Evolutionary conservation across 2,329 filamentous ascomycete species (phyloP).

Genomic region (Blastomyces emzantsi): DNA sequence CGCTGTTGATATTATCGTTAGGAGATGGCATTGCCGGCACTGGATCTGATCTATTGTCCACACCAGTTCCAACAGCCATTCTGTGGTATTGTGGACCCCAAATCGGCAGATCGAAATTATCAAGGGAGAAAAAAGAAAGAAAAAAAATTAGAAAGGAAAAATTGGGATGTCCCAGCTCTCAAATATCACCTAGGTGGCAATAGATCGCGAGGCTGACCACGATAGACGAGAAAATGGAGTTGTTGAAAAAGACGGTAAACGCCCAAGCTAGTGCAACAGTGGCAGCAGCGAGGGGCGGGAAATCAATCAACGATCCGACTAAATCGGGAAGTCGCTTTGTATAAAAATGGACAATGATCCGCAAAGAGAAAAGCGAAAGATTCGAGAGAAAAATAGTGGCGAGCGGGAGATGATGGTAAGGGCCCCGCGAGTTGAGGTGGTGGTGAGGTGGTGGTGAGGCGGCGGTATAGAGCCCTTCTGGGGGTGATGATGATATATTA

Average conservation of each 20-base stretch:
- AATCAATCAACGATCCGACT: not conserved
- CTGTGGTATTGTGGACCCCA: constrained; percentile 13
- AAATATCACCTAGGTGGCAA: not conserved
- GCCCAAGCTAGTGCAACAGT: not conserved
- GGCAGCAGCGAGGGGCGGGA: not conserved
- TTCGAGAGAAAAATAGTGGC: not conserved
- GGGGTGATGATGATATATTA: not conserved
- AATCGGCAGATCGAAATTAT: not conserved
- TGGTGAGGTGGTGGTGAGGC: not conserved
- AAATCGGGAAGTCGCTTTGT: not conserved
- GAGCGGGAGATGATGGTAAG: too few species aligned
- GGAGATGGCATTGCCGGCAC: constrained; percentile 34
- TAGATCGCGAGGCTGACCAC: constrained; percentile 1
- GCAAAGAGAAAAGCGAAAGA: not conserved
- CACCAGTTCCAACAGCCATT: constrained; percentile 30
- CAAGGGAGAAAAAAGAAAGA: constrained; percentile 2
- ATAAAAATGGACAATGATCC: not conserved
- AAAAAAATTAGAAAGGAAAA: not conserved
- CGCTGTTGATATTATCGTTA: constrained; percentile 27
- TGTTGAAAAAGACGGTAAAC: not conserved
- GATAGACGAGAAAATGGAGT: constrained; percentile 3
- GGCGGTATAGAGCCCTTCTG: not conserved
- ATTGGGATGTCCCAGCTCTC: not conserved
- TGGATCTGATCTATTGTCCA: constrained; percentile 31
- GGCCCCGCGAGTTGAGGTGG: not conserved